Percentiles rank a stretch among this genome's conserved stretches.
phyloP scores from a whole-genome alignment of 495 filamentous ascomycete genomes.

The Chaetomidium leptoderma region DNA sequence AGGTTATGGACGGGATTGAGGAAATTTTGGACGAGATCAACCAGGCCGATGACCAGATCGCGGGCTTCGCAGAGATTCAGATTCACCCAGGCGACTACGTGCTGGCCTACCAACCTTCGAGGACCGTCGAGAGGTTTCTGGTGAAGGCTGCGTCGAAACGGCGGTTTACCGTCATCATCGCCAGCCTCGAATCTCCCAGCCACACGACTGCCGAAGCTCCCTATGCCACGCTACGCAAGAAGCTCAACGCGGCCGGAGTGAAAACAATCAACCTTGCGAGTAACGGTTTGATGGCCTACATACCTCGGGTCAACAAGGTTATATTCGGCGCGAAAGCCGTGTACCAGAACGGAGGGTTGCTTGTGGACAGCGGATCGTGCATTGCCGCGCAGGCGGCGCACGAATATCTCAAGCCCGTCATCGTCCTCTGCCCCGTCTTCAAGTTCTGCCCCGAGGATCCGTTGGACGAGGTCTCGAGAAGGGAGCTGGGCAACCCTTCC shows the following conservation, averaged over 20 bases:
- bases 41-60: conserved; percentile 85
- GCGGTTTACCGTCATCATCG: conserved; percentile 81
- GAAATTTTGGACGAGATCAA: conserved; percentile 90
- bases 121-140: conserved; percentile 80
- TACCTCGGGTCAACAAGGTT: conserved; percentile 92
- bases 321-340: conserved; percentile 81
- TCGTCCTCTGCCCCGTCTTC: conserved; percentile 80
- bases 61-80: conserved; percentile 76
- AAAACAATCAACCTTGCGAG: conserved; percentile 78
- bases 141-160: conserved; percentile 77
- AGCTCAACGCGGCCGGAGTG: conserved; percentile 69
- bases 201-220: conserved; percentile 45
- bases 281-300: conserved; percentile 80
- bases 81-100: conserved; percentile 89
- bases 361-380: conserved; percentile 72
- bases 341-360: conserved; percentile 76
- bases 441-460: conserved; percentile 87
- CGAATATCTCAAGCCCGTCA: conserved; percentile 72
- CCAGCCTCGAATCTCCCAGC: conserved; percentile 40
- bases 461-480: conserved; percentile 67
- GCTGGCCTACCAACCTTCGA: conserved; percentile 74
- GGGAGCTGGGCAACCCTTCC: conserved; percentile 76
- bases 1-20: conserved; percentile 80
- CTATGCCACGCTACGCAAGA: conserved; percentile 61
- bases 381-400: conserved; percentile 78